Conservation (phyloP, 768 basidiomycete species). For the Lepiota venenata region DNA sequence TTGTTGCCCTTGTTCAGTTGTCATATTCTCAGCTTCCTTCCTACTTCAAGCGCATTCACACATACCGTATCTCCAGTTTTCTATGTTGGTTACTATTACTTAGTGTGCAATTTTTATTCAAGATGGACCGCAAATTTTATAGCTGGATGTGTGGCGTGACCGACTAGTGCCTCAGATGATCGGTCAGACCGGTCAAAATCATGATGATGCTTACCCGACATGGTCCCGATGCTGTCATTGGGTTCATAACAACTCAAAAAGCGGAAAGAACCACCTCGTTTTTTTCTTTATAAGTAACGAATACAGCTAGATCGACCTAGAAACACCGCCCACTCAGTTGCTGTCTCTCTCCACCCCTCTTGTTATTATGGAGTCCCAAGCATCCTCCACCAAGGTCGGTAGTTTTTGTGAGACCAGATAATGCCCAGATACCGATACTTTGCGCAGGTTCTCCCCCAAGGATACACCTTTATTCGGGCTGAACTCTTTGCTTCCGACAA, state of each 20-base stretch:
- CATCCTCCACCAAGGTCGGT: constrained; percentile 3
- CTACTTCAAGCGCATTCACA: too few species aligned
- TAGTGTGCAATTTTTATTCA: background rate
- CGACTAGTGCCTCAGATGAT: too few species aligned
- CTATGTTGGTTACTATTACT: background rate
- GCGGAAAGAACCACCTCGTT: too few species aligned
- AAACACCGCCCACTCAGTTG: background rate
- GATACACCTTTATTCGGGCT: constrained; percentile 29
- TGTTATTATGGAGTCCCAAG: background rate
- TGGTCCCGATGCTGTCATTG: background rate
- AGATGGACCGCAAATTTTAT: background rate
- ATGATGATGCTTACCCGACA: background rate
- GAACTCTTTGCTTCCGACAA: constrained; percentile 26
- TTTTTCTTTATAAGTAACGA: background rate
- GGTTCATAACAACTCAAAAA: background rate
- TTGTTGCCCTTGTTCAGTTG: too few species aligned
- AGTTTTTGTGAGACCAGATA: background rate
- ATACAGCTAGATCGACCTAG: background rate
- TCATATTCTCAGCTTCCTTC: too few species aligned
- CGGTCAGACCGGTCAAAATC: too few species aligned
- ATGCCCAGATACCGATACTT: background rate
- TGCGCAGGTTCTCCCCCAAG: constrained; percentile 20
- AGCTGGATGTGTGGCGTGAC: too few species aligned
- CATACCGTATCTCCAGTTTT: background rate
- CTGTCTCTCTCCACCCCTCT: background rate